Evolutionary conservation across 2,329 filamentous ascomycete species (phyloP), one percentile per base, ranked within the genome.

Genomic region (Diaporthe ilicicola): DNA sequence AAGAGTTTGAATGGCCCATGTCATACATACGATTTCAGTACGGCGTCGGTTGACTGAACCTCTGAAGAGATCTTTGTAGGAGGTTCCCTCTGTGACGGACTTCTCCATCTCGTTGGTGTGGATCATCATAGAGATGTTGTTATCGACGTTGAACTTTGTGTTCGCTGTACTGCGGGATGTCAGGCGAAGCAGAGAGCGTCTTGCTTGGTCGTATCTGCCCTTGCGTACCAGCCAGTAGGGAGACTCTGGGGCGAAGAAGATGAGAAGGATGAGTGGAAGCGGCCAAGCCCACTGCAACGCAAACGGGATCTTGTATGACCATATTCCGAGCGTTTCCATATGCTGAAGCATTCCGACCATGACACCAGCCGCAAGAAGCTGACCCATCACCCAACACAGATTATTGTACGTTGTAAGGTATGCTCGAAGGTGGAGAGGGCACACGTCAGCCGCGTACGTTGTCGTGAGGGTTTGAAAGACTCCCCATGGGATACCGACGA

Each of bases 381-480:
- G 86, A 0, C 87, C 87, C 59, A 88, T 85, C 3, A 87, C 85
- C 84, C 86, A 89, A 73, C 87, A 89, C 77, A 89, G 82, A 73
- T 89, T 89, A 75, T 86, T 85, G 67, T 86, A 88, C 0, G 84
- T 86, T 0, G 86, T 88, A 3, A 89, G 80, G 54, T 87, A 87
- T 0, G 84, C 83, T 4, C 87, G 81, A 2, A 89, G 82, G 2
- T 83, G 83, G 55, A 82, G 77, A n/a, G 84, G 84, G 4, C 83
- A 81, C 13, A 86, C 82, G 72, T 89, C 87, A 7, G 87, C 86
- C 0, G 87, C 86, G 73, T 89, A 89, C 0, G 86, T 83, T 0
- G 86, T 84, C 0, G 84, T 84, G 1, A 88, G 80, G 1, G 84
- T 86, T 73, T 87, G 85, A 76, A 89, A 86, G 9, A 82, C 83